Evolutionary conservation across 176 grass and related monocot species (phyloP), one percentile per base, ranked within the genome.

Genomic region (Eragrostis nindensis): DNA sequence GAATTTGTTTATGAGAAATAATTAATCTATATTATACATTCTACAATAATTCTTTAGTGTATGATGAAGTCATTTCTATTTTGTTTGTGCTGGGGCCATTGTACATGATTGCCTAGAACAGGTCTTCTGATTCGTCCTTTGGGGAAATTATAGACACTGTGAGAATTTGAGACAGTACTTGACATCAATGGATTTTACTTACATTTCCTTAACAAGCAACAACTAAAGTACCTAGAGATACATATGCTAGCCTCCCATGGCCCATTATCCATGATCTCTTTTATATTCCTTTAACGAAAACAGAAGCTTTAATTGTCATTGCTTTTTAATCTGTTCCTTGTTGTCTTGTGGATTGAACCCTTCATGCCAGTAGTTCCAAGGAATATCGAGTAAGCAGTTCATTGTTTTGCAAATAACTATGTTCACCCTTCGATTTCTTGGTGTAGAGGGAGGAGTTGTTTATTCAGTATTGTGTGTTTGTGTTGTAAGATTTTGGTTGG

Each of bases 291-390:
- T 74, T 26, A 8, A 7, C 13, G 26, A 17, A 38, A 63, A 52
- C 3, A 8, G 13, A 22, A 5, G 13, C 13, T 40, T 46, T 41
- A 64, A 7, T 1, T 50, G 4, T 5, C 32, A 18, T 21, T 61
- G 8, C 24, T 10, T 27, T 21, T 69, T 36, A 36, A 36, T 36
- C 32, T 36, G n/a, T 61, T 10, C 24, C 5, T 27, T 21, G 60
- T 76, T 19, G 5, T 48, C 27, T 70, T 70, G 63, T 77, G 18
- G 18, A 13, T 69, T 68, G 61, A 68, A 68, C 46, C 66, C 40
- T 74, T 21, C 49, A 47, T 48, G 9, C 11, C 41, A 70, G 40
- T 6, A 30, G 4, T 24, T 12, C 44, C 27, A 77, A 16, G 36
- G 40, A 80, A 80, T 24, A 84, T 67, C 8, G 48, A 40, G 8